These are phyloP conservation scores for Mycosphaerella arachidis DNA, from an alignment of 2,329 filamentous ascomycete species.

Conservation along the genomic window DNA sequence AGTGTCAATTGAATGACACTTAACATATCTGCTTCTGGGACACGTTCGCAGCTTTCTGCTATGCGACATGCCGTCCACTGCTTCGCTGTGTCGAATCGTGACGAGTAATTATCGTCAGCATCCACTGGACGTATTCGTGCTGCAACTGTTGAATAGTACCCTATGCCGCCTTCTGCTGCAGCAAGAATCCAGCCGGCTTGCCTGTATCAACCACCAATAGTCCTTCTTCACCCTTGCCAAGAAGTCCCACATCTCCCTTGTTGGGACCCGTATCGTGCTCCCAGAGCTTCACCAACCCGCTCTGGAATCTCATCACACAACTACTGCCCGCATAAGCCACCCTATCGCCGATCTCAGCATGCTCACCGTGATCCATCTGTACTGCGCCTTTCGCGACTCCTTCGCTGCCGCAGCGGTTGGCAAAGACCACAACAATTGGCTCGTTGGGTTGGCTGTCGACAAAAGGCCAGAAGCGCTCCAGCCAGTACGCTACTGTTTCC, in stretches of 20 bases:
- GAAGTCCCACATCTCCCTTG: conserved; percentile 38
- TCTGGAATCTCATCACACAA: conserved; percentile 61
- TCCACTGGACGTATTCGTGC: neutral
- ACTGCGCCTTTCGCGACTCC: conserved; percentile 20
- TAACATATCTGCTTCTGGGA: no score
- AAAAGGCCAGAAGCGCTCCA: conserved; percentile 63
- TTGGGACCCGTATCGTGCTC: conserved; percentile 42
- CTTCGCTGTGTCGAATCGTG: neutral
- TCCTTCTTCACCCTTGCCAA: conserved; percentile 66
- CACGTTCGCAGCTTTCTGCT: no score
- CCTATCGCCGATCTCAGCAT: conserved; percentile 28
- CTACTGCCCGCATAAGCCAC: conserved; percentile 71
- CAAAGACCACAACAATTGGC: conserved; percentile 65
- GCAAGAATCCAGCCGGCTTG: conserved; percentile 31
- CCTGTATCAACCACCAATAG: conserved; percentile 64
- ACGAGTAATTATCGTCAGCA: neutral
- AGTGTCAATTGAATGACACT: no score
- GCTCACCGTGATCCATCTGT: conserved; percentile 29
- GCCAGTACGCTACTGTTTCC: conserved; percentile 72
- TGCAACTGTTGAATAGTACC: neutral
- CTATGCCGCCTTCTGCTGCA: conserved; percentile 19
- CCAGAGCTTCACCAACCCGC: conserved; percentile 61
- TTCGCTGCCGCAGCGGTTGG: conserved; percentile 66
- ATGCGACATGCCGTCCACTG: no score
- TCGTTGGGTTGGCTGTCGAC: conserved; percentile 38